Evolutionary conservation across 225 moss, liverwort and hornwort species (phyloP).

Genomic region (Bryum argenteum): DNA sequence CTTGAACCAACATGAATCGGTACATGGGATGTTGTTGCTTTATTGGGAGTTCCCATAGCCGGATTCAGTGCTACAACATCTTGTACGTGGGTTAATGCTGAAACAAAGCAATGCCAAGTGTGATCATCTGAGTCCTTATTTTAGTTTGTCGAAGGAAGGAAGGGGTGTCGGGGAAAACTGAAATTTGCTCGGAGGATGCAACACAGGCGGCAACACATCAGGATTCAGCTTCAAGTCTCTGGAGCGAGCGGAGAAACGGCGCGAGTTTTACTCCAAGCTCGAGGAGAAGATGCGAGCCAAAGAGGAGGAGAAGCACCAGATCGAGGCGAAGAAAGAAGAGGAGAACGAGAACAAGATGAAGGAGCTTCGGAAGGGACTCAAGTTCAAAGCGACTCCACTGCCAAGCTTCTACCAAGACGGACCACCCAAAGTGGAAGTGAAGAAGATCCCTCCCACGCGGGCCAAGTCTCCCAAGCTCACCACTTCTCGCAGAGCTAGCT

Average conservation of each 20-base stretch:
- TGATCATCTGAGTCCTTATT: too few relatives aligned
- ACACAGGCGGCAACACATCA: constrained; percentile 45
- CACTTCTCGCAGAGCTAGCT: constrained; percentile 33
- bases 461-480: constrained; percentile 38
- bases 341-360: constrained; percentile 37
- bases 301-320: constrained; percentile 38
- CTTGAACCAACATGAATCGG: too few relatives aligned
- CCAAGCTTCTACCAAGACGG: constrained; percentile 42
- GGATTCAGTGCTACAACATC: too few relatives aligned
- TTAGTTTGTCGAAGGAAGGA: too few relatives aligned
- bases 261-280: constrained; percentile 39
- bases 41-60: too few relatives aligned
- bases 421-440: constrained; percentile 33
- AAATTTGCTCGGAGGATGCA: too few relatives aligned
- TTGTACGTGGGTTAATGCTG: too few relatives aligned
- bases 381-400: constrained; percentile 35
- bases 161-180: too few relatives aligned
- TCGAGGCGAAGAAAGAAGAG: constrained; percentile 33
- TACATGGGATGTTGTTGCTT: too few relatives aligned
- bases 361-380: constrained; percentile 30
- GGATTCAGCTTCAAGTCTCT: constrained; percentile 46
- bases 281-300: constrained; percentile 37
- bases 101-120: too few relatives aligned
- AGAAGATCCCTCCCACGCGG: constrained; percentile 40
- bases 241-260: constrained; percentile 36